These are phyloP conservation scores for Colletotrichum godetiae DNA, from an alignment of 2,329 filamentous ascomycete genomes.

Conservation along the genomic window DNA sequence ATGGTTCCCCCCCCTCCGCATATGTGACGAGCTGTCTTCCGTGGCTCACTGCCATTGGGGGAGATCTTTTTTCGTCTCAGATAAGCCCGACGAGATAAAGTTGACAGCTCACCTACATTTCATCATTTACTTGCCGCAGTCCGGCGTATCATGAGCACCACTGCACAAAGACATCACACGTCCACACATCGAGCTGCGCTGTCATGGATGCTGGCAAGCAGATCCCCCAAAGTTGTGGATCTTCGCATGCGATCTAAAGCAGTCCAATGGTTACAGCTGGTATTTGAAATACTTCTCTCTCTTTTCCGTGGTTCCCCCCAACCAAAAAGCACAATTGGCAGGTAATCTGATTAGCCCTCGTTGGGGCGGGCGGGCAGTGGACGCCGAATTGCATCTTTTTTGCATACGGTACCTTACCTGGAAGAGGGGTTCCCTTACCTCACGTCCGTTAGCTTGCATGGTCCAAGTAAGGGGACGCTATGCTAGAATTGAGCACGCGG, in stretches of 20 bases:
- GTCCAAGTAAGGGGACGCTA: background rate
- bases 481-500: background rate
- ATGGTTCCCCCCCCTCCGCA: background rate
- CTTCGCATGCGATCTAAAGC: background rate
- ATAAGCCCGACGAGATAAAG: background rate
- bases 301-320: background rate
- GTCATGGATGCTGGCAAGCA: constrained; percentile 1
- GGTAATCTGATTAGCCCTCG: background rate
- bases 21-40: background rate
- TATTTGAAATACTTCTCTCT: constrained; percentile 27
- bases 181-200: constrained; percentile 1
- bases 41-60: constrained; percentile 22
- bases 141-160: background rate
- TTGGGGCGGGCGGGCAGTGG: constrained; percentile 16
- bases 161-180: background rate
- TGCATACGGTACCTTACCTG: constrained; percentile 23
- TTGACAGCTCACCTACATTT: constrained; percentile 3
- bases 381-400: constrained; percentile 11
- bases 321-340: constrained; percentile 4
- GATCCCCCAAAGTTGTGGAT: background rate
- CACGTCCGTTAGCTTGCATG: background rate
- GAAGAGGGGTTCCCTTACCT: constrained; percentile 1
- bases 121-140: background rate
- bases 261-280: background rate
- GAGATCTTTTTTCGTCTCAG: background rate